A percentile compares a stretch with the other conserved stretches of the same genome.
Conservation (phyloP, 108 stramenopile species). For the Conticribra guillardii region DNA sequence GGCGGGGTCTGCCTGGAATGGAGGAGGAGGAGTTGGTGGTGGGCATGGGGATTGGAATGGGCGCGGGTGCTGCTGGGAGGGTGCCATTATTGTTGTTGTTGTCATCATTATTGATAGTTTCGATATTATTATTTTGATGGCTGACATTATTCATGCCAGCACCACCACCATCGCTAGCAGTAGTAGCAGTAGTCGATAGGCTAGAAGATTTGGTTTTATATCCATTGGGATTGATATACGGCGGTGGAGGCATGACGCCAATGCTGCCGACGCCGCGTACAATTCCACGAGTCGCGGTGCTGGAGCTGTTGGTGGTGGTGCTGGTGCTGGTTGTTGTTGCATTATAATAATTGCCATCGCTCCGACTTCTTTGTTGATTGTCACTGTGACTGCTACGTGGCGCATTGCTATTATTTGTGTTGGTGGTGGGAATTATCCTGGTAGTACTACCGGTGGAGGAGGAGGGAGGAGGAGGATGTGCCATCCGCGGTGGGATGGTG, state of each 20-base stretch:
- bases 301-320: not conserved
- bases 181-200: not conserved
- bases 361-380: too few relatives aligned
- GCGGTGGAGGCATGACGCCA: not conserved
- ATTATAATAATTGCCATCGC: too few relatives aligned
- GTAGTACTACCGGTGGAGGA: too few relatives aligned
- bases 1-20: slow-evolving; percentile 16
- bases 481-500: too few relatives aligned
- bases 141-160: not conserved
- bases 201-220: not conserved
- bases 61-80: too few relatives aligned
- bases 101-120: too few relatives aligned
- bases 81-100: too few relatives aligned
- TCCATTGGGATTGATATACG: not conserved
- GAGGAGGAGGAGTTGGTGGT: not conserved
- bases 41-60: too few relatives aligned
- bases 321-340: not conserved
- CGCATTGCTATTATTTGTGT: too few relatives aligned
- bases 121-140: not conserved
- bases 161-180: not conserved
- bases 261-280: not conserved
- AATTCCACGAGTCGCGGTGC: not conserved
- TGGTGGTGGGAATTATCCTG: too few relatives aligned
- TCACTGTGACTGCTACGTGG: too few relatives aligned
- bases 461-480: too few relatives aligned